phyloP scores from a whole-genome alignment of 768 basidiomycete genomes.

The Phlebiopsis flavidoalba region DNA sequence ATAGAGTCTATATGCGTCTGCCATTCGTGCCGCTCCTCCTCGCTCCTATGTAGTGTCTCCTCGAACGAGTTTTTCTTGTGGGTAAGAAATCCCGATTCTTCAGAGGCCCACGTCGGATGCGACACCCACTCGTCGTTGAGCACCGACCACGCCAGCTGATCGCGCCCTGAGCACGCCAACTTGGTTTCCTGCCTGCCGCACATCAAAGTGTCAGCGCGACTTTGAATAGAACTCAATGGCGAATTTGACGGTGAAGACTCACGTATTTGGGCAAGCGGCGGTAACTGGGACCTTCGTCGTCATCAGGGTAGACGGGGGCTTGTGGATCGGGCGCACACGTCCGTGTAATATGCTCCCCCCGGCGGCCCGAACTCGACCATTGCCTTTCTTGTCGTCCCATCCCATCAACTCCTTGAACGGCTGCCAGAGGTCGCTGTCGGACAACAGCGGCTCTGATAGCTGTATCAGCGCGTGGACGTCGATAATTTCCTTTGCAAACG shows the following conservation, averaged over 20 bases:
- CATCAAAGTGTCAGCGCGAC: background rate
- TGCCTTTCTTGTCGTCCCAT: slow-evolving; percentile 64
- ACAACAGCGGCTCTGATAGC: slow-evolving; percentile 75
- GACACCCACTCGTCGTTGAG: slow-evolving; percentile 98
- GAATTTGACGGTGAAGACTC: slow-evolving; percentile 30
- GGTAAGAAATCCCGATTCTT: slow-evolving; percentile 89
- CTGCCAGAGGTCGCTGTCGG: slow-evolving; percentile 69
- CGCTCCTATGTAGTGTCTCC: slow-evolving; percentile 92
- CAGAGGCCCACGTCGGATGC: slow-evolving; percentile 97
- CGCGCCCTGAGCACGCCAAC: slow-evolving; percentile 90
- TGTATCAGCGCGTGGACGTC: slow-evolving; percentile 80
- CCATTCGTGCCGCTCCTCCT: slow-evolving; percentile 98
- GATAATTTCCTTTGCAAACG: slow-evolving; percentile 91
- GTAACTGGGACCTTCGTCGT: slow-evolving; percentile 92
- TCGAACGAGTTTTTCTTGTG: slow-evolving; percentile 98
- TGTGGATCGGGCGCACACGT: slow-evolving; percentile 73
- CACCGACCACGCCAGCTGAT: slow-evolving; percentile 91
- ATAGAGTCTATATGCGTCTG: slow-evolving; percentile 94
- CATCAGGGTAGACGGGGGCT: slow-evolving; percentile 73
- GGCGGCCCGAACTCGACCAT: slow-evolving; percentile 67
- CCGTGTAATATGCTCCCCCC: slow-evolving; percentile 70
- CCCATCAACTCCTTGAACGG: slow-evolving; percentile 87
- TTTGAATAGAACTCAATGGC: background rate
- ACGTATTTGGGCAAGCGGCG: slow-evolving; percentile 84
- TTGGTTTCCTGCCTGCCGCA: slow-evolving; percentile 80